Percentiles rank a stretch among this genome's conserved stretches.
Evolutionary conservation across 495 filamentous ascomycete genomes (phyloP).

Genomic region (Penicillium verhagenii): DNA sequence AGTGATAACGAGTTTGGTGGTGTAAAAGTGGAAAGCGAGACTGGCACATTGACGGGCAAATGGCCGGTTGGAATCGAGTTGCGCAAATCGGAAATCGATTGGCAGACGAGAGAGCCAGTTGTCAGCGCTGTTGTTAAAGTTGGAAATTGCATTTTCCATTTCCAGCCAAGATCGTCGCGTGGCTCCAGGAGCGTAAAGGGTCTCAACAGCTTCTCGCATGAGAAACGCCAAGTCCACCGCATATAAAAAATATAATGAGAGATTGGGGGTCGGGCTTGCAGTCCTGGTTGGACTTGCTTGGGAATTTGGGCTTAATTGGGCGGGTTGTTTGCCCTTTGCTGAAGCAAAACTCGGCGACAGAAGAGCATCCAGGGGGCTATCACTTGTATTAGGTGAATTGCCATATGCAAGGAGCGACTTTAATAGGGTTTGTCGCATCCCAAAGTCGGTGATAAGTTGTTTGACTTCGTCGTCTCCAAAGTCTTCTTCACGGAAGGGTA

Average conservation of each 20-base stretch:
- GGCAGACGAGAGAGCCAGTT: conserved; percentile 26
- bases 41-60: conserved; percentile 31
- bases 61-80: conserved; percentile 19
- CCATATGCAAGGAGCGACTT: conserved; percentile 16
- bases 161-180: conserved; percentile 21
- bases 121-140: conserved; percentile 21
- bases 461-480: conserved; percentile 29
- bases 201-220: conserved; percentile 21
- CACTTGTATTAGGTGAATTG: conserved; percentile 1
- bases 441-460: conserved; percentile 31
- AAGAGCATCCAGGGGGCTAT: not conserved
- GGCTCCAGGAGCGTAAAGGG: conserved; percentile 21
- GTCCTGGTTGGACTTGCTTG: not conserved
- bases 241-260: conserved; percentile 24
- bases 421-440: conserved; percentile 23
- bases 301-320: no score
- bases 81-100: conserved; percentile 27
- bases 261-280: conserved; percentile 15
- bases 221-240: conserved; percentile 25
- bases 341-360: not conserved
- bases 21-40: conserved; percentile 54
- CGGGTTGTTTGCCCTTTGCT: conserved; percentile 2
- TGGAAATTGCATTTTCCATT: conserved; percentile 20
- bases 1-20: conserved; percentile 53
- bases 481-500: conserved; percentile 53